These are phyloP conservation scores for Atkinsonella texensis DNA, from an alignment of 2,329 filamentous ascomycete genomes.

Conservation along the genomic window DNA sequence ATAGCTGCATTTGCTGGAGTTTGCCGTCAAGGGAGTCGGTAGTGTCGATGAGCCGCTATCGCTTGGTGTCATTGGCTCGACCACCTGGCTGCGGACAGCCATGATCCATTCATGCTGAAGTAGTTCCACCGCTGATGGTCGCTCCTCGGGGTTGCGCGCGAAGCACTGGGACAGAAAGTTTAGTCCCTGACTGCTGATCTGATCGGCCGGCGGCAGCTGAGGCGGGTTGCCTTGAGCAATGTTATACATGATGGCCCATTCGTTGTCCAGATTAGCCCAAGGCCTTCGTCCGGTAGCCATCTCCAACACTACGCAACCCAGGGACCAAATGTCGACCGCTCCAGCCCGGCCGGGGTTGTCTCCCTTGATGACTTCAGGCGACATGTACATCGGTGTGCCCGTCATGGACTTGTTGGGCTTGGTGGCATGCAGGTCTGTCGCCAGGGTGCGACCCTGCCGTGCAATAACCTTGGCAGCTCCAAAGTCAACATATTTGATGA, in stretches of 20 bases:
- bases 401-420: slow-evolving; percentile 84
- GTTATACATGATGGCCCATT: slow-evolving; percentile 99
- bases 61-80: slow-evolving; percentile 52
- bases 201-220: slow-evolving; percentile 67
- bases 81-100: slow-evolving; percentile 51
- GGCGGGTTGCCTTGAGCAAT: slow-evolving; percentile 95
- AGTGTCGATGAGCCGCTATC: slow-evolving; percentile 34
- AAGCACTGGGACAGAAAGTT: slow-evolving; percentile 88
- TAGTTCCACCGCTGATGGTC: slow-evolving; percentile 75
- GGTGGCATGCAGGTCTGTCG: slow-evolving; percentile 44
- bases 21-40: slow-evolving; percentile 21
- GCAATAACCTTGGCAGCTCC: slow-evolving; percentile 96
- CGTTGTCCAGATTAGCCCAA: slow-evolving; percentile 93
- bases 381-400: slow-evolving; percentile 99
- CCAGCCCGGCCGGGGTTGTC: slow-evolving; percentile 69
- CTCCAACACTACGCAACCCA: slow-evolving; percentile 92
- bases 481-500: slow-evolving; percentile 99
- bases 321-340: slow-evolving; percentile 88
- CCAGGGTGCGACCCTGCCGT: slow-evolving; percentile 78
- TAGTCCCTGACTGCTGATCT: slow-evolving; percentile 72
- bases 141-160: slow-evolving; percentile 63
- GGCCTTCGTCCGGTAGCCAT: slow-evolving; percentile 93
- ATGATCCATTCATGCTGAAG: slow-evolving; percentile 89
- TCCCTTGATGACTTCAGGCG: slow-evolving; percentile 93
- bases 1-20: slow-evolving; percentile 18